Conservation (phyloP, 192 early-diverging fungal species). For the Obelidium mucronatum region DNA sequence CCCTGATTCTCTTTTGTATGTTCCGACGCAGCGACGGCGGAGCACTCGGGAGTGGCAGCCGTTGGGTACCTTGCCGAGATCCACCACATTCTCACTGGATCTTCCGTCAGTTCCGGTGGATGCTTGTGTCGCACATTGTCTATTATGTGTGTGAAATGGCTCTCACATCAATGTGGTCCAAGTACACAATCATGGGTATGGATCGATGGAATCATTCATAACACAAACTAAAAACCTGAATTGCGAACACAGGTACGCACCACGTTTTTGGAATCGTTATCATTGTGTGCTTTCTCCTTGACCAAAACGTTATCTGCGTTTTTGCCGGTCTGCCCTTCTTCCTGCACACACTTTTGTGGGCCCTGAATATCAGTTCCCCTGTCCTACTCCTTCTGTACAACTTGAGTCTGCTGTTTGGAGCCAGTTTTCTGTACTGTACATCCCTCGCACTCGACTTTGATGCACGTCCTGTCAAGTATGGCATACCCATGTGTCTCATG, state of each 20-base stretch:
- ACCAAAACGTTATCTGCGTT: conserved; percentile 1
- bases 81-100: conserved; percentile 2
- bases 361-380: background rate
- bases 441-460: background rate
- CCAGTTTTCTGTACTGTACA: background rate
- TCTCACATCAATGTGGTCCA: background rate
- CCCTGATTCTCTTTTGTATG: conserved; percentile 4
- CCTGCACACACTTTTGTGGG: conserved; percentile 13
- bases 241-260: background rate
- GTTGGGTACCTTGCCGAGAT: conserved; percentile 24
- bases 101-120: conserved; percentile 12
- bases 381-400: background rate
- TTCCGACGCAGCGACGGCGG: background rate
- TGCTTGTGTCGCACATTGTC: conserved; percentile 22
- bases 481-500: background rate
- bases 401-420: background rate
- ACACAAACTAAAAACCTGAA: background rate
- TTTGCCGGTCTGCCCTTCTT: background rate
- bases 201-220: too few species aligned
- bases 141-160: conserved; percentile 27
- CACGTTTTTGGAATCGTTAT: conserved; percentile 6
- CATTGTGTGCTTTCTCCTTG: background rate
- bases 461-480: background rate
- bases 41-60: background rate
- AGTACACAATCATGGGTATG: conserved; percentile 25